phyloP scores from a whole-genome alignment of 1,284 basidiomycete species.

The Ganoderma multipileum region DNA sequence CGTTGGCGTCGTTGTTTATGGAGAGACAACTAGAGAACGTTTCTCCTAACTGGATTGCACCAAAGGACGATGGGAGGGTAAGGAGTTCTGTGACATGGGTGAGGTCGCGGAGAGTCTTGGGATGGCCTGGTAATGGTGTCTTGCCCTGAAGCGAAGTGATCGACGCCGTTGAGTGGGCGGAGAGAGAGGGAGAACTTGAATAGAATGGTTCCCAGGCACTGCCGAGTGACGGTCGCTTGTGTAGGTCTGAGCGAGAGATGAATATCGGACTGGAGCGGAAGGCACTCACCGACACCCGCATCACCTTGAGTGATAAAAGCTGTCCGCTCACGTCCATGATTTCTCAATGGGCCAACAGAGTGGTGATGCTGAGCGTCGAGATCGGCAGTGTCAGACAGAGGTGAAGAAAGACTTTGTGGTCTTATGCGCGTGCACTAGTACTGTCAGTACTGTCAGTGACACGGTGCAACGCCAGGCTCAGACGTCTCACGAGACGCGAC shows the following conservation, averaged over 20 bases:
- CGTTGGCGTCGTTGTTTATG: slow-evolving; percentile 77
- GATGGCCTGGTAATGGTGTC: slow-evolving; percentile 70
- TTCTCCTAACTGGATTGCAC: slow-evolving; percentile 82
- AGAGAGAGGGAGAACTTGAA: slow-evolving; percentile 80
- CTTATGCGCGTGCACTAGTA: too few relatives aligned
- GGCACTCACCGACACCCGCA: slow-evolving; percentile 77
- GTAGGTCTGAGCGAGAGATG: slow-evolving; percentile 10
- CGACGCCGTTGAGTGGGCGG: slow-evolving; percentile 77
- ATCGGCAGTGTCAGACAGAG: not conserved
- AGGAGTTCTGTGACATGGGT: slow-evolving; percentile 75
- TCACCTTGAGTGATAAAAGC: slow-evolving; percentile 78
- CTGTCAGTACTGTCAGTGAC: too few relatives aligned
- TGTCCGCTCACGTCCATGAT: slow-evolving; percentile 63
- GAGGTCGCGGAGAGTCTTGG: slow-evolving; percentile 81
- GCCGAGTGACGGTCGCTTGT: slow-evolving; percentile 78
- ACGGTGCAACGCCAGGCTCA: too few relatives aligned
- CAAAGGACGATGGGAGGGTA: slow-evolving; percentile 78
- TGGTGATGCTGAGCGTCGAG: not conserved
- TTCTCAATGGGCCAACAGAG: not conserved
- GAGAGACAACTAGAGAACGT: slow-evolving; percentile 81
- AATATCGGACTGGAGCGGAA: slow-evolving; percentile 8
- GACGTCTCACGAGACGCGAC: slow-evolving; percentile 5
- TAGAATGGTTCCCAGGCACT: slow-evolving; percentile 85
- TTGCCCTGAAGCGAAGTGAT: slow-evolving; percentile 79
- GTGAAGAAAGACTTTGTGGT: not conserved